These are phyloP conservation scores for Fusarium lyarnte DNA, from an alignment of 2,329 filamentous ascomycete species.

Conservation along the genomic window DNA sequence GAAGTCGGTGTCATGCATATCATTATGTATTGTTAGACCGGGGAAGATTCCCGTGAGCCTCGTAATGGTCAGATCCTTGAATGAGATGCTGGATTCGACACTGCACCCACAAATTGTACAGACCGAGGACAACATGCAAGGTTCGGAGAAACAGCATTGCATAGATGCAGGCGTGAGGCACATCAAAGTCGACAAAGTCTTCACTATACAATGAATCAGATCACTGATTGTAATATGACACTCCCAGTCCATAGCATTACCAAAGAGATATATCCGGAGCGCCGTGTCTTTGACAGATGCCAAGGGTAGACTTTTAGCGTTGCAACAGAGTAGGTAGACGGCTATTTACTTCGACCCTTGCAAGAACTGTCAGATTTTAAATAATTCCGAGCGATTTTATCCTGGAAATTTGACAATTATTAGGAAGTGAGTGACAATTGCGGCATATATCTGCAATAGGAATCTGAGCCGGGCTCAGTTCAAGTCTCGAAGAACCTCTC, in stretches of 20 bases:
- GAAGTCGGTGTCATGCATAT: conserved; percentile 1
- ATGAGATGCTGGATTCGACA: conserved; percentile 12
- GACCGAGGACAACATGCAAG: conserved; percentile 7
- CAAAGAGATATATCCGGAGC: neutral
- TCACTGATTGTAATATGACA: conserved; percentile 7
- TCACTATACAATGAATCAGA: conserved; percentile 16
- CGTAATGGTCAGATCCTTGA: conserved; percentile 23
- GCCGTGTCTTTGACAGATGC: conserved; percentile 3
- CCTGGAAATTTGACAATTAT: conserved; percentile 3
- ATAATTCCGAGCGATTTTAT: neutral
- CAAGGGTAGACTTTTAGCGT: neutral
- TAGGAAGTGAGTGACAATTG: neutral
- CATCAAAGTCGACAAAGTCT: conserved; percentile 4
- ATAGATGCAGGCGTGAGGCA: conserved; percentile 13
- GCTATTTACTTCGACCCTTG: neutral
- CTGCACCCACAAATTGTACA: conserved; percentile 12
- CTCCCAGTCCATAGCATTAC: conserved; percentile 1
- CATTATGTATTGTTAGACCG: neutral
- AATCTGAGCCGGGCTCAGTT: conserved; percentile 8
- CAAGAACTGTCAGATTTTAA: neutral
- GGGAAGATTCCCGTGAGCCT: conserved; percentile 9
- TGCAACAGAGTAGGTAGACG: neutral
- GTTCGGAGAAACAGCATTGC: conserved; percentile 1
- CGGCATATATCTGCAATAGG: conserved; percentile 24
- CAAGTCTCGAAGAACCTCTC: neutral